Base-by-base conservation (phyloP, 345 rosid species). In the Euphorbia lathyris region DNA sequence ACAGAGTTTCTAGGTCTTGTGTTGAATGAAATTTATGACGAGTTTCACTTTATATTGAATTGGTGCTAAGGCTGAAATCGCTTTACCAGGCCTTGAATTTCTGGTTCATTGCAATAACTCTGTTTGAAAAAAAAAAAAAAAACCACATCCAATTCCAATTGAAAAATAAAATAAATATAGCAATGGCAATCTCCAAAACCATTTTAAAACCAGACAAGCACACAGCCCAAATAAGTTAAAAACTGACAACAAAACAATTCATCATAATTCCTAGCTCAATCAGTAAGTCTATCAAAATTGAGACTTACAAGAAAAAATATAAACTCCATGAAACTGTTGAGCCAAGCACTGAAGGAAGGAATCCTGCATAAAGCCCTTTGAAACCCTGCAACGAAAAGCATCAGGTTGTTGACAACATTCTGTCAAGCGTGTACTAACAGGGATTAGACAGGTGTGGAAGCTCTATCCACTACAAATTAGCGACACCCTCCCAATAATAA, bases 341-440 rank as follows among this genome's bases (percentile, higher is more conserved):
- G 47, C 96, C 97, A 47, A 91, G 82, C 68, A 91, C 96, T 0
- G 98, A 88, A 72, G 98, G 98, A 76, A 56, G 72, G 74, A 88
- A 94, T 42, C 95, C 98, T 50, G 97, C 93, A 75, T 90, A 94
- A 67, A 91, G 90, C 64, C 98, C 97, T 82, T 79, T 85, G 72
- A 91, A 69, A 30, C 98, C 96, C 97, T 93, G 76, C 50, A 66
- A 57, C 58, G 70, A 40, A 79, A 70, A 14, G 30, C 34, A 42
- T 51, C 22, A 45, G 19, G 26, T 14, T 56, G 22, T 68, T 56
- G 25, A 7, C 27, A 34, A 68, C 29, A 34, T 61, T 71, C n/a
- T n/a, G 51, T 14, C 23, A 43, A 14, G 16, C 29, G 52, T 6
- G 23, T 12, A n/a, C 53, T n/a, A 65, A 38, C 68, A 65, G 67